phyloP scores from a whole-genome alignment of 2,329 filamentous ascomycete genomes.

The Verticillium zaregamsianum region DNA sequence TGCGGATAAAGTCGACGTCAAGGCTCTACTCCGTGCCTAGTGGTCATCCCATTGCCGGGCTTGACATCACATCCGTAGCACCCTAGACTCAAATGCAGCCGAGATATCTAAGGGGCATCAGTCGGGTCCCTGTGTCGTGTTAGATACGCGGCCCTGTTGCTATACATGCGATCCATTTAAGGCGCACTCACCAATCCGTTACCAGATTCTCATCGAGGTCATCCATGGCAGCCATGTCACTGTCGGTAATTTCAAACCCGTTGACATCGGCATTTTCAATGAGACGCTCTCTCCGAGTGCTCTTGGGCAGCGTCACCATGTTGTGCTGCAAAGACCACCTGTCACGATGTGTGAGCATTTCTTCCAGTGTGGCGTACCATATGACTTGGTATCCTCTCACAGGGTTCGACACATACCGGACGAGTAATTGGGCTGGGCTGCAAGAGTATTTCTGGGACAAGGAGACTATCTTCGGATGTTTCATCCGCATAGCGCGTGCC shows the following conservation, averaged over 20 bases:
- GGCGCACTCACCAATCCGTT: slow-evolving; percentile 53
- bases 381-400: neutral
- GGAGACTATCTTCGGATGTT: slow-evolving; percentile 56
- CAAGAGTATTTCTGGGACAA: slow-evolving; percentile 66
- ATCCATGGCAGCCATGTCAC: slow-evolving; percentile 61
- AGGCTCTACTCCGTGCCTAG: no score
- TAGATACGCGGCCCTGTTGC: neutral
- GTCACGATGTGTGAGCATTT: neutral
- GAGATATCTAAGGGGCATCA: slow-evolving; percentile 17
- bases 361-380: neutral
- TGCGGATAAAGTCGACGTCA: no score
- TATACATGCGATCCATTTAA: neutral
- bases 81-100: neutral
- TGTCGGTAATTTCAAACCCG: slow-evolving; percentile 55
- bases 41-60: neutral
- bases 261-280: slow-evolving; percentile 60
- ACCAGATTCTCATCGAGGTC: slow-evolving; percentile 67
- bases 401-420: slow-evolving; percentile 35
- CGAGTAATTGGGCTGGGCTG: slow-evolving; percentile 68
- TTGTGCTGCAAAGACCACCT: slow-evolving; percentile 75
- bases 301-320: slow-evolving; percentile 72
- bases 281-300: slow-evolving; percentile 57
- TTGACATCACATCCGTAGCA: neutral
- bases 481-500: slow-evolving; percentile 66
- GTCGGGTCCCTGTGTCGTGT: slow-evolving; percentile 23